Base-by-base conservation (phyloP, 805 yeast genomes). In the Saccharomycopsis fibuligera region DNA sequence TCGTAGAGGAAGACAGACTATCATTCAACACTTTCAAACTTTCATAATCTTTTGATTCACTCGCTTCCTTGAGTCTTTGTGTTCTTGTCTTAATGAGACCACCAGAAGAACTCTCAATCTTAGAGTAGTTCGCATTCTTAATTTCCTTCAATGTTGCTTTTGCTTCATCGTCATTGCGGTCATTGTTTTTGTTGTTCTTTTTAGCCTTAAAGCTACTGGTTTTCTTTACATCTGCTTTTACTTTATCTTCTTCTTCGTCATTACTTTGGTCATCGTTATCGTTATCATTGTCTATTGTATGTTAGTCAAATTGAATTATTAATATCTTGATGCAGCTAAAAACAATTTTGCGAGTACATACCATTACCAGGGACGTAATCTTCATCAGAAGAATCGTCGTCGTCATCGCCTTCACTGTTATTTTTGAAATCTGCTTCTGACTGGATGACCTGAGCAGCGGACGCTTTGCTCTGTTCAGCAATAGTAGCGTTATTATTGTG, bases 1-100 rank as follows among this genome's bases (percentile, higher is more conserved):
- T 67, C 0, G 70, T 63, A 0, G 64, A 47, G n/a, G 58, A 50
- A 6, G 47, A 37, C 1, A 33, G 37, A 42, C 50, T 16, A 27
- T 53, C 55, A 9, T 51, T 41, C 44, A 57, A 61, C 51, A 49
- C 58, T 46, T 45, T 42, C 46, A 60, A 35, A 51, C 52, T 57
- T 55, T 61, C 68, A 54, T 58, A 61, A 27, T 56, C 58, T 53
- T 53, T 61, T 54, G 53, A 62, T 51, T 47, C 53, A 1, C 39
- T 40, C 36, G 57, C 63, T 17, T 59, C 61, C 46, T 79, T 85
- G 21, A 67, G 51, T 25, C 84, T 63, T 54, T 81, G 91, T 21
- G 76, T 72, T 55, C 96, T 70, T 0, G 95, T 86, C 57, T 78
- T 77, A 31, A 86, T 74, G 47, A 82, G 71, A 0, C 88, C 83